Conservation (phyloP, 2,329 filamentous ascomycete species). For the Botrytis medusae region DNA sequence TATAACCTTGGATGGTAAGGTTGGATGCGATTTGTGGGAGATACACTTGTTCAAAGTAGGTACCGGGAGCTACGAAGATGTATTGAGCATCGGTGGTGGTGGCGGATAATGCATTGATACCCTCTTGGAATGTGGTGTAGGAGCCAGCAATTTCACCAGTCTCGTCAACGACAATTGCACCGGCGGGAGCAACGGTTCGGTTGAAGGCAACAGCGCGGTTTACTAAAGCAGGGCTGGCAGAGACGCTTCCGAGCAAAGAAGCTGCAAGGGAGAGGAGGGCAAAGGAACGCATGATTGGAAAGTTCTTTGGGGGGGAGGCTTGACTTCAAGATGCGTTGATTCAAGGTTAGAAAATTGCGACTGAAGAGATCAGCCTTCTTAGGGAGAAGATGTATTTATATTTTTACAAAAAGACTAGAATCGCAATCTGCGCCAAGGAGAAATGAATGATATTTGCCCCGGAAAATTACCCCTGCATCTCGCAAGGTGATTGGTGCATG, state of each 20-base stretch:
- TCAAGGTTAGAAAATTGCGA: background rate
- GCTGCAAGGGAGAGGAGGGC: conserved; percentile 13
- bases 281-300: conserved; percentile 16
- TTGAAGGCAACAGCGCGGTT: conserved; percentile 2
- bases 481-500: conserved; percentile 11
- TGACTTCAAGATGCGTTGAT: background rate
- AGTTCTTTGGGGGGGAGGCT: background rate
- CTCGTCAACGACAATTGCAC: conserved; percentile 47
- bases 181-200: conserved; percentile 46
- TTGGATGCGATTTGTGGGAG: conserved; percentile 48
- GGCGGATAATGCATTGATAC: conserved; percentile 43
- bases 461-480: background rate
- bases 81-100: conserved; percentile 47
- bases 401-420: background rate
- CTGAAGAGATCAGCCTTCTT: background rate
- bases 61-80: conserved; percentile 57
- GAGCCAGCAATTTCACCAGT: conserved; percentile 40
- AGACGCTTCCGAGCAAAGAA: conserved; percentile 6
- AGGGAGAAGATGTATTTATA: background rate
- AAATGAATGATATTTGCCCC: background rate
- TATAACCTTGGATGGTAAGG: conserved; percentile 57
- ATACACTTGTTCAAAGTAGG: conserved; percentile 58
- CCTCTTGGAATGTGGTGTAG: conserved; percentile 29
- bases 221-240: background rate
- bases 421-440: background rate